These are phyloP conservation scores for Sisymbrium altissimum DNA, from an alignment of 345 rosid genomes.

Conservation along the genomic window DNA sequence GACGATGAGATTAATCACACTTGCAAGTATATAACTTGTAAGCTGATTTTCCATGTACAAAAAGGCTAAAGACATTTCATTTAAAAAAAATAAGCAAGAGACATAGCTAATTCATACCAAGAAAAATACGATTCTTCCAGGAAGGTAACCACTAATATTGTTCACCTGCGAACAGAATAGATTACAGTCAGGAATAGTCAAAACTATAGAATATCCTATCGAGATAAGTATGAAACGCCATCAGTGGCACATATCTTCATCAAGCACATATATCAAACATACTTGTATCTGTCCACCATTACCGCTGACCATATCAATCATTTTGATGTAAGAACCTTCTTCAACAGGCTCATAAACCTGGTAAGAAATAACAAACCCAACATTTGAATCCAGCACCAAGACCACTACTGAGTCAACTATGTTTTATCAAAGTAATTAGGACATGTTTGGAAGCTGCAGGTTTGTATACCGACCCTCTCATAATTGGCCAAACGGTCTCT, in stretches of 20 bases:
- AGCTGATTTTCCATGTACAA: neutral
- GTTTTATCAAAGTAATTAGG: conserved; percentile 11
- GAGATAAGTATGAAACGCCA: neutral
- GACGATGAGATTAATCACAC: neutral
- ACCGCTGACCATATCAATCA: conserved; percentile 99
- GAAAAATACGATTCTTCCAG: conserved; percentile 98
- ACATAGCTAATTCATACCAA: conserved; percentile 48
- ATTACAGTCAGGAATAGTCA: conserved; percentile 6
- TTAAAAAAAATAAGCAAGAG: conserved; percentile 9
- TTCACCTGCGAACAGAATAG: conserved; percentile 63
- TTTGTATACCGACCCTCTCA: conserved; percentile 57
- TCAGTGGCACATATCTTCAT: neutral
- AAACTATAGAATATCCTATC: neutral
- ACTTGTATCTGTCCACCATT: conserved; percentile 97
- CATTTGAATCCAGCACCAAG: conserved; percentile 1
- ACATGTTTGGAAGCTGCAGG: conserved; percentile 14
- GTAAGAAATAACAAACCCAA: conserved; percentile 27
- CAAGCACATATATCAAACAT: conserved; percentile 17
- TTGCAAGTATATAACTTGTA: conserved; percentile 8
- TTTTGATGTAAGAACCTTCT: conserved; percentile 98
- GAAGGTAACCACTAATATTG: conserved; percentile 98
- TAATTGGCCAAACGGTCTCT: conserved; percentile 82
- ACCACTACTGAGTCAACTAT: conserved; percentile 2
- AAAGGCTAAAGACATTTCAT: neutral
- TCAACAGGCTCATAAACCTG: conserved; percentile 99